These are phyloP conservation scores for Salvia hispanica DNA, from an alignment of 257 asterid species.

Conservation along the genomic window DNA sequence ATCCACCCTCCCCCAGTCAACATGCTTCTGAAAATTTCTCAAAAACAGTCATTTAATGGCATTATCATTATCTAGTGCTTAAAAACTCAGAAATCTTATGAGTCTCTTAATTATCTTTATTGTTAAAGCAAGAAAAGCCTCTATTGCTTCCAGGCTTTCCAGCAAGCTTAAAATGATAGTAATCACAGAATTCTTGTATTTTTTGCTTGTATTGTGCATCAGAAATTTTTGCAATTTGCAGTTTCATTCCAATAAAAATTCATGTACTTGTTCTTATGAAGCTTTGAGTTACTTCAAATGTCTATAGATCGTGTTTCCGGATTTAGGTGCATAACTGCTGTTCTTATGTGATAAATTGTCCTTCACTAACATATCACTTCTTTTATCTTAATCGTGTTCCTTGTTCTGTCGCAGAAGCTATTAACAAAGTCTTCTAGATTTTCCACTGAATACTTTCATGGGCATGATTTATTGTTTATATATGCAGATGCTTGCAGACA, in stretches of 20 bases:
- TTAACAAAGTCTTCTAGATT: not conserved
- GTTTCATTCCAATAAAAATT: not conserved
- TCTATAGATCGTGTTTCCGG: not conserved
- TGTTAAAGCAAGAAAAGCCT: not conserved
- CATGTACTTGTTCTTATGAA: not conserved
- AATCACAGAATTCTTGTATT: conserved; percentile 7
- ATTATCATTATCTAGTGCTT: no score
- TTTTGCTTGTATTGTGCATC: not conserved
- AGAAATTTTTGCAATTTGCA: not conserved
- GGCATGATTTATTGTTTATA: conserved; percentile 27
- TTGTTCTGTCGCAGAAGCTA: conserved; percentile 21
- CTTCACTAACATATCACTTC: no score
- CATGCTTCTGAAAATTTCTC: conserved; percentile 19
- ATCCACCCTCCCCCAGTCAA: not conserved
- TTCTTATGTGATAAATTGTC: not conserved
- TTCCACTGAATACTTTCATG: conserved; percentile 1
- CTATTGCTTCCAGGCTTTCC: not conserved
- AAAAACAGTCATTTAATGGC: no score
- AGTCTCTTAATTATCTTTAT: not conserved
- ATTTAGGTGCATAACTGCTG: conserved; percentile 2
- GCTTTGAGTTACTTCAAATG: conserved; percentile 19
- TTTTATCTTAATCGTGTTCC: no score
- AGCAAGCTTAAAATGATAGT: conserved; percentile 10
- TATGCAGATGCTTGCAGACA: conserved; percentile 73
- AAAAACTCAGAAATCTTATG: not conserved